Evolutionary conservation across 2,329 filamentous ascomycete genomes (phyloP).

Genomic region (Alternaria postmessia): DNA sequence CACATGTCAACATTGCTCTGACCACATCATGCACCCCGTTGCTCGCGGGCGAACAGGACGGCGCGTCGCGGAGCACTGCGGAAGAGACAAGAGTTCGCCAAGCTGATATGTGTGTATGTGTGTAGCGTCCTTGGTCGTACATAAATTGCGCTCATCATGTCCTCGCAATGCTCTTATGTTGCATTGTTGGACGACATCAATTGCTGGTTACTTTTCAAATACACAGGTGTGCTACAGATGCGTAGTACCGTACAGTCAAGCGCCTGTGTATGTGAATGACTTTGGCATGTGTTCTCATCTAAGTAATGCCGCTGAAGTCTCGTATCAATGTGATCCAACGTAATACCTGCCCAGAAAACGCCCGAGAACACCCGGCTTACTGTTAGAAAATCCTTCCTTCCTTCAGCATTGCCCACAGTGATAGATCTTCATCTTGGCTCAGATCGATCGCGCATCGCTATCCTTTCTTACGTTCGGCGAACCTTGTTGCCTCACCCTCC

Average conservation of each 20-base stretch:
- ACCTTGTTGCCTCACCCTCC: neutral
- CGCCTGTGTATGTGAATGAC: neutral
- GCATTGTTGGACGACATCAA: neutral
- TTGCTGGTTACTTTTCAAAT: neutral
- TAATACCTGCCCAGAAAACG: neutral
- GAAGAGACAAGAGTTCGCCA: slow-evolving; percentile 5
- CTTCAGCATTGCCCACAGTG: neutral
- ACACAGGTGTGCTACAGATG: neutral
- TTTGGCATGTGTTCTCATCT: neutral
- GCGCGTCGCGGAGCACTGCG: slow-evolving; percentile 3
- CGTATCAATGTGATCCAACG: neutral
- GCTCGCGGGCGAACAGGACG: slow-evolving; percentile 4
- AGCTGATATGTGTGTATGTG: neutral
- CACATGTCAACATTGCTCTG: slow-evolving; percentile 5
- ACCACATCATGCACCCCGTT: slow-evolving; percentile 1
- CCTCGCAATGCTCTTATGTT: neutral
- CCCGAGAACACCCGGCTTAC: neutral
- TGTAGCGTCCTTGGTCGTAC: neutral
- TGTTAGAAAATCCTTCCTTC: neutral
- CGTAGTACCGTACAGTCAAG: neutral
- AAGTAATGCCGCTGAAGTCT: slow-evolving; percentile 3
- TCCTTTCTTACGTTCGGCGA: neutral
- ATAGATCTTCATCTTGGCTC: neutral
- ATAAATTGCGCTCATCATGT: neutral
- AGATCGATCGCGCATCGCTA: neutral